Conservation (phyloP, 306 rosid genomes). For the Vigna unguiculata region DNA sequence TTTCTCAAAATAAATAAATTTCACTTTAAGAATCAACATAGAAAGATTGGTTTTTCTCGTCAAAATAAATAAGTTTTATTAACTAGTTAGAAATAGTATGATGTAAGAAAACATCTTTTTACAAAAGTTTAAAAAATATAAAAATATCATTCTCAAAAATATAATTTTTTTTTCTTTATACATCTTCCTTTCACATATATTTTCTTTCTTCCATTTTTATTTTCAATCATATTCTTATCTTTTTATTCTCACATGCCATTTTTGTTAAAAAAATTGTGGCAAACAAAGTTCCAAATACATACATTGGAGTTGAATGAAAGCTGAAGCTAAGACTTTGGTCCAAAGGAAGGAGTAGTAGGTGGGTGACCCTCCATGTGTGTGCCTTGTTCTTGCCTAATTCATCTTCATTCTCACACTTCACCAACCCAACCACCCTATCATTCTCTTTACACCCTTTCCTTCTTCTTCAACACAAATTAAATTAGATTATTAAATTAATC, state of each 20-base stretch:
- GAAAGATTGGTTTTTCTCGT: too few species aligned
- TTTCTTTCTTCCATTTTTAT: background rate
- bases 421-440: constrained; percentile 51
- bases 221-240: background rate
- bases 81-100: too few species aligned
- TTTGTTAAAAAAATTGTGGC: background rate
- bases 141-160: background rate
- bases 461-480: background rate
- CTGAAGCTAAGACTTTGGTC: constrained; percentile 40
- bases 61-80: too few species aligned
- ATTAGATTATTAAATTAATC: background rate
- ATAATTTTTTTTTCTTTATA: too few species aligned
- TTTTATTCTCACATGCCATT: background rate
- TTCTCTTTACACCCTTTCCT: background rate
- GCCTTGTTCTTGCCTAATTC: constrained; percentile 18
- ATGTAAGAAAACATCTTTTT: too few species aligned
- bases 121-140: too few species aligned
- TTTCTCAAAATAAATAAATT: too few species aligned
- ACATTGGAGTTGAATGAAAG: background rate
- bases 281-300: background rate
- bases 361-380: constrained; percentile 42
- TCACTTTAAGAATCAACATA: too few species aligned
- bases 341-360: constrained; percentile 49
- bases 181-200: background rate
- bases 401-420: constrained; percentile 26